These are phyloP conservation scores for Fistulina hepatica DNA, from an alignment of 1,284 basidiomycete species.

Conservation along the genomic window DNA sequence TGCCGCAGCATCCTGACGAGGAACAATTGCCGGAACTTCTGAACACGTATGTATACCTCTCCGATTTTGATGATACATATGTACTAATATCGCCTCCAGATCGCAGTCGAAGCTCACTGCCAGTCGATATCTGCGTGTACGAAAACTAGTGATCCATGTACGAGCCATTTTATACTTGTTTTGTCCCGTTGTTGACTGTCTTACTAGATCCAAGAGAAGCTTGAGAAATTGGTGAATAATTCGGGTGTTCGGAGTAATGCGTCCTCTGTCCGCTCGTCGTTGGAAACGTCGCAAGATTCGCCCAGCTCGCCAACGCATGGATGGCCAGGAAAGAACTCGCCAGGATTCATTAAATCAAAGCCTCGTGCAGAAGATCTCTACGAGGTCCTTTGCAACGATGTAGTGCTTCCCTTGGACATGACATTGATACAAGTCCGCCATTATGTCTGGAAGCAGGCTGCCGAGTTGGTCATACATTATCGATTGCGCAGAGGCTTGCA, in stretches of 20 bases:
- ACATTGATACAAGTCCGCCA: constrained; percentile 83
- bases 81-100: constrained; percentile 23
- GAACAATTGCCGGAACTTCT: constrained; percentile 65
- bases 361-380: constrained; percentile 73
- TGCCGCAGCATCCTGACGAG: constrained; percentile 38
- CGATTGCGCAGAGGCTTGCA: constrained; percentile 34
- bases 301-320: too few relatives aligned
- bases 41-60: constrained; percentile 46
- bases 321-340: too few relatives aligned
- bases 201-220: constrained; percentile 72
- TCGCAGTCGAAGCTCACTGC: constrained; percentile 83
- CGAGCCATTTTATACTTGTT: constrained; percentile 18
- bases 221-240: constrained; percentile 52
- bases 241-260: too few relatives aligned
- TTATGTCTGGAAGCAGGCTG: constrained; percentile 75
- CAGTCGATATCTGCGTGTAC: constrained; percentile 72
- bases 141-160: constrained; percentile 79
- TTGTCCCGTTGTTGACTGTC: neutral
- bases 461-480: constrained; percentile 78
- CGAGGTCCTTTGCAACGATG: constrained; percentile 83
- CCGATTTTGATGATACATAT: constrained; percentile 8
- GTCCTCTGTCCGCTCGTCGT: too few relatives aligned
- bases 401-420: constrained; percentile 72
- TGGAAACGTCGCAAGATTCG: too few relatives aligned
- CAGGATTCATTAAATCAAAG: too few relatives aligned